phyloP scores from a whole-genome alignment of 805 yeast genomes.

The Candida bentonensis region DNA sequence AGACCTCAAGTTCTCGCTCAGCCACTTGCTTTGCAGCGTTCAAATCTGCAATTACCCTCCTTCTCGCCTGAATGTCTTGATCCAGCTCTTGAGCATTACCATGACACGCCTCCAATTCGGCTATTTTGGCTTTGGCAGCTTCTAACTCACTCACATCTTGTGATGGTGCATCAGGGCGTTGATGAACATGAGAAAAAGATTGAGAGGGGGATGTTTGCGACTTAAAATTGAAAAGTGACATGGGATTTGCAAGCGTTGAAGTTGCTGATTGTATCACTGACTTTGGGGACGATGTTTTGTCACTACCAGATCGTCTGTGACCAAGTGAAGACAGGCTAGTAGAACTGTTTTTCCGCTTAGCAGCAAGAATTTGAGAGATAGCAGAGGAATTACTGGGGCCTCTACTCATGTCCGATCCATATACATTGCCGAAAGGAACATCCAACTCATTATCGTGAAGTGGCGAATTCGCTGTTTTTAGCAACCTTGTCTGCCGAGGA shows the following conservation, averaged over 20 bases:
- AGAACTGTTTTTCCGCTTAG: background rate
- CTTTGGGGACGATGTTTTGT: background rate
- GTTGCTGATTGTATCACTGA: background rate
- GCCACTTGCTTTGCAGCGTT: constrained; percentile 20
- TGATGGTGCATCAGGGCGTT: background rate
- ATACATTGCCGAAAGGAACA: too few relatives aligned
- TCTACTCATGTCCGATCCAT: too few relatives aligned
- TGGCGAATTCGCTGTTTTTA: background rate
- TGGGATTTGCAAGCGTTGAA: background rate
- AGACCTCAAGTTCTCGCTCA: constrained; percentile 27
- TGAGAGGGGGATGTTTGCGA: background rate
- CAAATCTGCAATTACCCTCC: constrained; percentile 23
- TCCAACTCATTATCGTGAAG: background rate
- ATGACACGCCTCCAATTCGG: constrained; percentile 13
- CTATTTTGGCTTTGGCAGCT: constrained; percentile 16
- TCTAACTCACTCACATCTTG: constrained; percentile 6
- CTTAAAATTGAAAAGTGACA: background rate
- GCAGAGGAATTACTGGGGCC: too few relatives aligned
- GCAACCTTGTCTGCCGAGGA: background rate
- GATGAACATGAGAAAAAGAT: too few relatives aligned
- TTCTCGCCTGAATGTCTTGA: constrained; percentile 14
- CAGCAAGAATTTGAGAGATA: background rate
- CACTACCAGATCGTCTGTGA: background rate
- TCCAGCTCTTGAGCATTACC: constrained; percentile 6
- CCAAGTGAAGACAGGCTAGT: background rate